Conservation (phyloP, 1,284 basidiomycete genomes). For the Wallemia mellicola region DNA sequence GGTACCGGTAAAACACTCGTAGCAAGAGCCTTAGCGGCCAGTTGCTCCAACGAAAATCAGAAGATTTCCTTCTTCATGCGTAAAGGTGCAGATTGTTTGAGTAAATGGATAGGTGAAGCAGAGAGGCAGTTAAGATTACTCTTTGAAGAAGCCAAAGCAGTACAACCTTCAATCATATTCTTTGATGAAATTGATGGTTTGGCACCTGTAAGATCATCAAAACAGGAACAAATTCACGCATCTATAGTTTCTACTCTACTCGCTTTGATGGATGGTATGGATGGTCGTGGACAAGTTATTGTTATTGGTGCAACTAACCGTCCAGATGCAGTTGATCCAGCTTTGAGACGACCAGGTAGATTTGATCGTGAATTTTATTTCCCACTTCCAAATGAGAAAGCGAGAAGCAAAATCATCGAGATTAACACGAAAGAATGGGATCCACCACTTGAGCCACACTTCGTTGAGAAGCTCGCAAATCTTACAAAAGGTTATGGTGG, state of each 20-base stretch:
- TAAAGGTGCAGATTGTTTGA: slow-evolving; percentile 90
- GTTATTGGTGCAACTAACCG: slow-evolving; percentile 95
- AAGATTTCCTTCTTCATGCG: slow-evolving; percentile 98
- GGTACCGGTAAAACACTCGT: slow-evolving; percentile 82
- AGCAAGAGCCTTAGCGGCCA: slow-evolving; percentile 77
- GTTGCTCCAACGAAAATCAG: slow-evolving; percentile 61
- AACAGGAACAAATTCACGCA: slow-evolving; percentile 97
- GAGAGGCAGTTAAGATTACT: slow-evolving; percentile 81
- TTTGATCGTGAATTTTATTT: slow-evolving; percentile 99
- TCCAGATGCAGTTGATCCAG: slow-evolving; percentile 89
- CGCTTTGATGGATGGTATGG: slow-evolving; percentile 99
- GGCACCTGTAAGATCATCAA: slow-evolving; percentile 84
- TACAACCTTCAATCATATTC: slow-evolving; percentile 85
- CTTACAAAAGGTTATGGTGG: slow-evolving; percentile 95
- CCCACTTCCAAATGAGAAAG: slow-evolving; percentile 55
- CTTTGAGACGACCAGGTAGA: slow-evolving; percentile 67
- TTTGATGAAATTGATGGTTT: slow-evolving; percentile 98
- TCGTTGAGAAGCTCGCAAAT: slow-evolving; percentile 42
- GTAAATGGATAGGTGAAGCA: slow-evolving; percentile 98
- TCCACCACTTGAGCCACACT: slow-evolving; percentile 37
- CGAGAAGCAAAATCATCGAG: slow-evolving; percentile 56
- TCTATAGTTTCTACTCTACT: slow-evolving; percentile 87
- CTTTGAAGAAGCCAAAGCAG: slow-evolving; percentile 80
- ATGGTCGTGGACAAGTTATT: slow-evolving; percentile 81
- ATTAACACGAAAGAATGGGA: slow-evolving; percentile 84